A percentile compares a stretch with the other conserved stretches of the same genome.
Evolutionary conservation across 2,329 filamentous ascomycete genomes (phyloP).

Genomic region (Aspergillus tubingensis): DNA sequence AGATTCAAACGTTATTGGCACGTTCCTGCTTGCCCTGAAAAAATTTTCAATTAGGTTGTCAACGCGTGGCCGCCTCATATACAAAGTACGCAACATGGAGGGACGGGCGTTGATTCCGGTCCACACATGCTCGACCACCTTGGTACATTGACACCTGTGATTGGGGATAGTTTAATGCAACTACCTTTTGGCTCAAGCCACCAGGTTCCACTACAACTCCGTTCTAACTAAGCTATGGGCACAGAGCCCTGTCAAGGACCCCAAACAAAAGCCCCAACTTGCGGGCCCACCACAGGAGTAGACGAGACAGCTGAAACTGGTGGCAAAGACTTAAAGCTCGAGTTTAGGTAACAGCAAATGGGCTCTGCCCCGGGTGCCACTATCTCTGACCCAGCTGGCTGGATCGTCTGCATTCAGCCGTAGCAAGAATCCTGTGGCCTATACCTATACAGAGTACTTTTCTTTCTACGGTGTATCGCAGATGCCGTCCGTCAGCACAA

Average conservation of each 20-base stretch:
- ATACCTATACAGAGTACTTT: neutral
- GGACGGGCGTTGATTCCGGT: neutral
- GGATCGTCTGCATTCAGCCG: neutral
- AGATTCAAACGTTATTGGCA: neutral
- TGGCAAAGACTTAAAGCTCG: slow-evolving; percentile 15
- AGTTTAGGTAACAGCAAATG: neutral
- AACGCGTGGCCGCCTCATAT: neutral
- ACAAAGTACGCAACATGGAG: neutral
- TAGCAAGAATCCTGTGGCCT: neutral
- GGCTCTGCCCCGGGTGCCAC: neutral
- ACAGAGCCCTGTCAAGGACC: neutral
- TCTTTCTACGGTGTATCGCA: neutral
- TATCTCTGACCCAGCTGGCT: neutral
- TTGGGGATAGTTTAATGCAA: neutral
- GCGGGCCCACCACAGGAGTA: slow-evolving; percentile 6
- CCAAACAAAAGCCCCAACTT: slow-evolving; percentile 2
- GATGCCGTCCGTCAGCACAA: neutral
- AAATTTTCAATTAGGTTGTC: neutral
- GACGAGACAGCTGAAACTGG: slow-evolving; percentile 23
- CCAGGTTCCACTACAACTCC: neutral
- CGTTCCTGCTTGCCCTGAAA: neutral
- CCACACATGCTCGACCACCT: neutral
- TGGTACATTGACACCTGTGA: neutral
- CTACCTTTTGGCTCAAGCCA: neutral
- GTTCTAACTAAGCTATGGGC: neutral